Evolutionary conservation across 2,329 filamentous ascomycete species (phyloP), one percentile per base, ranked within the genome.

Genomic region (Paecilomyces dactylethromorphus): DNA sequence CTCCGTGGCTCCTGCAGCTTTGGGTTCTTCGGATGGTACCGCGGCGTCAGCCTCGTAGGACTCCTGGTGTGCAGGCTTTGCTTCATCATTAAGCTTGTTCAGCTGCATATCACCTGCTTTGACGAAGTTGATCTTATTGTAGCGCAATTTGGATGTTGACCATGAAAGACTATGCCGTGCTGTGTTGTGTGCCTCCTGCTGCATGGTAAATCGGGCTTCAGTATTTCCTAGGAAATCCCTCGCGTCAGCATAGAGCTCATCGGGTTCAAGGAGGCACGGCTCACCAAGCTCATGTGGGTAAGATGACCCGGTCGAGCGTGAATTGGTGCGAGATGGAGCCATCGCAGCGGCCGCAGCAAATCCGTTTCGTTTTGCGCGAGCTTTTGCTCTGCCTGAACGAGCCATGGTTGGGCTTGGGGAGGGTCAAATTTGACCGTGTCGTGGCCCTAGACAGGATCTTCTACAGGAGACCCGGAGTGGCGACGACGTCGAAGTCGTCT

Each of bases 101-200:
- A 76, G 71, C 35, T 78, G 70, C 56, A 80, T 70, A 49, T 71
- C 73, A 22, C 84, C 84, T 33, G 84, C 85, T 67, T 83, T 86
- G 60, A 89, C 80, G 67, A 89, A 89, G 1, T 73, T 69, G 55
- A 89, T 79, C 24, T 76, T 75, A 57, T 80, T 77, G 64, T 87
- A 74, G 59, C 86, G 79, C 55, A 88, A 75, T 62, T 79, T 79
- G 55, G 74, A 71, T 60, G 78, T 77, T 2, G 77, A 70, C 58
- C 78, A 76, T 71, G 79, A 81, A 53, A 75, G 69, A 31, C 74
- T 75, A 63, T 82, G 79, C 18, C 73, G 76, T 66, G 81, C 81
- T 12, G 82, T 84, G 65, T 84, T 85, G 22, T 78, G 78, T 35
- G 83, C 84, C 71, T 85, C 84, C 63, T 87, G 81, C 62, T 78